phyloP scores from a whole-genome alignment of 2,329 filamentous ascomycete species.

The Xylariaceae sp. region DNA sequence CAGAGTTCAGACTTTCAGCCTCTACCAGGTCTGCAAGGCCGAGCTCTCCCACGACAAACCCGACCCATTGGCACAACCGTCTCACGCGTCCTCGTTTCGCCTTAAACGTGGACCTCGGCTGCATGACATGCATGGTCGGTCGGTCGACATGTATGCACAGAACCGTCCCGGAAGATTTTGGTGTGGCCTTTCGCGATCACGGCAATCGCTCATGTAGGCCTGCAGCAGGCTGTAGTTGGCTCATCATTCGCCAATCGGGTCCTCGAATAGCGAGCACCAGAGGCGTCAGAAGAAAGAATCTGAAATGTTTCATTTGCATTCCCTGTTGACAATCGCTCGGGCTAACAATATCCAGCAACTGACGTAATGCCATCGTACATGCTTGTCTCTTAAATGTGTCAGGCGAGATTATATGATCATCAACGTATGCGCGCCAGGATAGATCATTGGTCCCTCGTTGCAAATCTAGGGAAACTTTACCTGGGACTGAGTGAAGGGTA shows the following conservation, averaged over 20 bases:
- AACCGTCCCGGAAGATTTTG: conserved; percentile 11
- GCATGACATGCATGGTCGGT: conserved; percentile 19
- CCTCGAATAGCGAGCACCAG: conserved; percentile 2
- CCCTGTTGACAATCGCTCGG: too few relatives aligned
- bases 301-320: too few relatives aligned
- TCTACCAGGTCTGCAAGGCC: neutral
- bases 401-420: conserved; percentile 18
- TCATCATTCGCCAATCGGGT: too few relatives aligned
- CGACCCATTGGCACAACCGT: conserved; percentile 12
- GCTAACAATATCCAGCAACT: too few relatives aligned
- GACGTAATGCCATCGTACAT: too few relatives aligned
- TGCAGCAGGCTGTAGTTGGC: too few relatives aligned
- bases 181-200: conserved; percentile 11
- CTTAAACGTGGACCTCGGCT: conserved; percentile 18
- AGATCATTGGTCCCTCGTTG: conserved; percentile 4
- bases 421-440: conserved; percentile 16
- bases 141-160: conserved; percentile 14
- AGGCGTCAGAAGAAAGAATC: too few relatives aligned
- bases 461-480: conserved; percentile 6
- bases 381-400: neutral
- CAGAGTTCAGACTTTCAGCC: neutral
- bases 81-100: conserved; percentile 1
- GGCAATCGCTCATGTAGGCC: conserved; percentile 1
- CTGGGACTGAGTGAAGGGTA: conserved; percentile 11
- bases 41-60: conserved; percentile 10